Base-by-base conservation (phyloP, 1,284 basidiomycete genomes). In the Trichosporon asahii region DNA sequence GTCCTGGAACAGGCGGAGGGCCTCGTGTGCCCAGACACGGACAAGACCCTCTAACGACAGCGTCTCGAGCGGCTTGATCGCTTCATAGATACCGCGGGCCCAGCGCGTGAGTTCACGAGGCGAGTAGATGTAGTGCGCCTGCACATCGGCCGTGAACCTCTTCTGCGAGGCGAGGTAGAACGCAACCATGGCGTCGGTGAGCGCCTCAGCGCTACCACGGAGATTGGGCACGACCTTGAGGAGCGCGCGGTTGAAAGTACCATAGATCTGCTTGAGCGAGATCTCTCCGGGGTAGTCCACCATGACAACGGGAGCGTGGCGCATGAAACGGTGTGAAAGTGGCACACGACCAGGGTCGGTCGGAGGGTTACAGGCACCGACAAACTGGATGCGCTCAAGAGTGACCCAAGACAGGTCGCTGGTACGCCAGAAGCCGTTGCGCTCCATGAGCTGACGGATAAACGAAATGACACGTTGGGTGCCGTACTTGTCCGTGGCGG, bases 311-410 rank as follows among this genome's bases (percentile, higher is more conserved):
- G 97, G 97, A 0, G 96, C 95, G 83, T 99, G 98, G 9, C 97
- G 91, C 71, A 99, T 87, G 90, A 99, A 99, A 73, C 97, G 90
- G 81, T 97, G 95, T 72, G 89, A 95, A 70, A 99, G 90, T 37
- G 96, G 94, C n/a, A 99, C 95, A 84, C 97, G 94, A 68, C 97
- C 97, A 55, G 97, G 95, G 85, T 99, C 97, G n/a, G 97, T 99
- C 0, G 97, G 98, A 25, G 97, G 97, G 80, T 99, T 99, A 85
- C 97, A 99, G 61, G 97, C 97, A 37, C 97, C 97, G 53, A 99
- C 98, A 79, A 99, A 98, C 83, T 99, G 97, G 73, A 99, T 98
- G 27, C 97, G 90, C 83, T 99, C 97, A 69, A 99, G 87, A 76
- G 90, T 92, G 75, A 99, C 95, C 97, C 97, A 99, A 8, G 94